Evolutionary conservation across 768 basidiomycete species (phyloP).

Genomic region (Boletus edulis): DNA sequence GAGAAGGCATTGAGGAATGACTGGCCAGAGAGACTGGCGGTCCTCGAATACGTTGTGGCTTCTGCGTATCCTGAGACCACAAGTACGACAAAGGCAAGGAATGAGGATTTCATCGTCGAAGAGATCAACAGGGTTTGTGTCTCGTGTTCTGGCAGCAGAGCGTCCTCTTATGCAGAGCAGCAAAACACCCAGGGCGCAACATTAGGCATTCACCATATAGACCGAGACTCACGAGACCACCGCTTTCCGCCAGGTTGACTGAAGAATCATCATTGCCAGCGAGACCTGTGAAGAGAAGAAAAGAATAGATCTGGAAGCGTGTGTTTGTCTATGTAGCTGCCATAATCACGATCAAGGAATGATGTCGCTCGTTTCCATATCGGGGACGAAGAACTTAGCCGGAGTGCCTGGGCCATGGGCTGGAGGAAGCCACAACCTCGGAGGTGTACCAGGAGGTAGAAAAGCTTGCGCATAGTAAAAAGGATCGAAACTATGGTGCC

Average conservation of each 20-base stretch:
- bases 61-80: slow-evolving; percentile 10
- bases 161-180: slow-evolving; percentile 10
- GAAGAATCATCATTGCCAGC: not conserved
- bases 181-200: not conserved
- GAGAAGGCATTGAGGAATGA: slow-evolving; percentile 41
- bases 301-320: not conserved
- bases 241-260: not conserved
- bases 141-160: not conserved
- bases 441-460: not conserved
- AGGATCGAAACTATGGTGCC: not conserved
- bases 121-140: not conserved
- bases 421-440: too few relatives aligned
- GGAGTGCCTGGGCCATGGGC: not conserved
- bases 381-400: not conserved
- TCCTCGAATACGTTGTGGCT: slow-evolving; percentile 44
- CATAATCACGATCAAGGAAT: not conserved
- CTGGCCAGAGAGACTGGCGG: slow-evolving; percentile 46
- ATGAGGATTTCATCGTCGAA: slow-evolving; percentile 2
- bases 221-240: not conserved
- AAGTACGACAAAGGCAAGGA: slow-evolving; percentile 7
- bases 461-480: not conserved
- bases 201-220: not conserved
- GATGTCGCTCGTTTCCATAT: not conserved
- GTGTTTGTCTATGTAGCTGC: not conserved
- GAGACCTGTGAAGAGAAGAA: not conserved